Base-by-base conservation (phyloP, 1,139 yeast species). In the Arxiozyma heterogenica region DNA sequence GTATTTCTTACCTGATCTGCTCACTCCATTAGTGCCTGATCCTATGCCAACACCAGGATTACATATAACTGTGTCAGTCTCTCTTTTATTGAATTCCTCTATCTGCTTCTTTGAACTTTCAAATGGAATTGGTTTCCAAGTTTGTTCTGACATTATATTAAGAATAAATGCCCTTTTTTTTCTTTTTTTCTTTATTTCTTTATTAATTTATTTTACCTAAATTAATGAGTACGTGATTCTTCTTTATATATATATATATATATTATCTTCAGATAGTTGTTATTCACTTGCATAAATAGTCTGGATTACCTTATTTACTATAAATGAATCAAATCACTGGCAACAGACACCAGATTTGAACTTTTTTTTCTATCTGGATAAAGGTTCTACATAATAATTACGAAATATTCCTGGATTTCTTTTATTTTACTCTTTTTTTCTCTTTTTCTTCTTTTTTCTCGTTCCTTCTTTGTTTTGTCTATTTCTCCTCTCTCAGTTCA, bases 121-220 rank as follows among this genome's bases (percentile, higher is more conserved):
- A 18, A 46, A 46, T 20, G 49, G 49, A 21, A 46, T 46, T 6
- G 49, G 49, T 27, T 46, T 46, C 49, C 49, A 46, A 38, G 22
- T 18, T 46, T 46, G 49, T 20, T 46, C 42, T 21, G 49, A 6
- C 49, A 46, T 46, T 34, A 34, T 15, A 34, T 15, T 34, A 15
- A 12, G 12, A 34, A 34, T 15, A 9, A 34, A 34, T 34, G 15
- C 8, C 39, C n/a, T 34, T 34, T 34, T 34, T 34, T 12, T 34
- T 3, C 8, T 12, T 34, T 34, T 34, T 34, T 34, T 34, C 15
- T 11, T 34, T 34, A 34, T 34, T 12, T 34, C n/a, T 15, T 34
- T 34, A 34, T 34, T 23, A 4, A 23, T 23, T 4, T 23, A 4
- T 23, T 23, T 23, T 23, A 23, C 25, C 25, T 23, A 23, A 23